Evolutionary conservation across 78 protist genomes (phyloP), one percentile per base, ranked within the genome.

Genomic region (Tieghemostelium lacteum): DNA sequence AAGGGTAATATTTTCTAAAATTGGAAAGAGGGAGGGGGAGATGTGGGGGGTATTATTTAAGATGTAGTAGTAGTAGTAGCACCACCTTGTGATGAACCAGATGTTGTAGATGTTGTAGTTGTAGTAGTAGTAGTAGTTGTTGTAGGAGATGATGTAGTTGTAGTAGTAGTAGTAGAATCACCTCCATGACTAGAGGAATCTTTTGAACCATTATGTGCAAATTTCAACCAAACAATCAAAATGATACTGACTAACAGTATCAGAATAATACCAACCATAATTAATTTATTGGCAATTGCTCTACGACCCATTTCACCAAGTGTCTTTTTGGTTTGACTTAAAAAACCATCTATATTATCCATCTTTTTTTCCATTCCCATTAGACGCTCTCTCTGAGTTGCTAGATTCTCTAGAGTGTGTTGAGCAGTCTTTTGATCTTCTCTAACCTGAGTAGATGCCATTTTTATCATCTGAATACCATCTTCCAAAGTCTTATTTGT

Each of bases 391-490:
- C 65, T 72, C 42, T 83, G 89, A 17, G 26, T 24, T 16, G 89
- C 89, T 22, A 83, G 33, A 24, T 69, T 31, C 2, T 83, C 50
- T 17, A 83, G 52, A 4, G 89, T 83, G 0, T 37, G 29, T 57
- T 66, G 71, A 16, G 89, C 89, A 3, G 45, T 60, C n/a, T 28
- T 20, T 42, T 55, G 24, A 42, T 83, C 77, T 33, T 83, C 73
- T 7, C 71, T 45, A n/a, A 83, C 89, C 40, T 83, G 89, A 34
- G 50, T 42, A 49, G 63, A 63, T 37, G 89, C 89, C 77, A 83
- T 83, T 31, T 62, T 83, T 22, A 83, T 83, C 89, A 83, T 83
- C 29, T 69, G 70, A 33, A 83, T 83, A 34, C 89, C 89, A 19
- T 50, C 26, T 17, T 83, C 89, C 6, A 83, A 31, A 24, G 75